phyloP scores from a whole-genome alignment of 768 basidiomycete species.

The Amanita phalloides region DNA sequence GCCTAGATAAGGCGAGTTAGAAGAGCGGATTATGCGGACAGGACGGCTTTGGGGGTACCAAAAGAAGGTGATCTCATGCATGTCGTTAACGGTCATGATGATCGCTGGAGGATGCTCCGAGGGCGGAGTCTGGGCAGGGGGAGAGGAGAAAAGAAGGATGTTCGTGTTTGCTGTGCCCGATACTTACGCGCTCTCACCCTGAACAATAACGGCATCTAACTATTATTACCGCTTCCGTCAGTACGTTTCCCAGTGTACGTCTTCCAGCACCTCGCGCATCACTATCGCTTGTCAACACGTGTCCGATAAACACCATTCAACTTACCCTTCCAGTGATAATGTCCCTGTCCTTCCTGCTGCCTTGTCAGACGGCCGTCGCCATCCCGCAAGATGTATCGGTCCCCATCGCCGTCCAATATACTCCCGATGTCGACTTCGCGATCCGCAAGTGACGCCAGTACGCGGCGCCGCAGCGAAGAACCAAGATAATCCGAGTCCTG shows the following conservation, averaged over 20 bases:
- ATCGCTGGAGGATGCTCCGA: neutral
- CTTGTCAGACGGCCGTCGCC: conserved; percentile 46
- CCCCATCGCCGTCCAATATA: conserved; percentile 27
- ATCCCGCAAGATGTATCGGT: conserved; percentile 52
- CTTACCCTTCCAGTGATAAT: conserved; percentile 72
- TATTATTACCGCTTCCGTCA: conserved; percentile 17
- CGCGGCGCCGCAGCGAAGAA: conserved; percentile 51
- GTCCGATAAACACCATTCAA: conserved; percentile 9
- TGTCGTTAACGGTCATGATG: conserved; percentile 15
- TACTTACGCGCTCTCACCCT: conserved; percentile 1
- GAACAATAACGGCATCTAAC: conserved; percentile 1
- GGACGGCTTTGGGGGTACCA: conserved; percentile 27
- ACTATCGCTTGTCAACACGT: conserved; percentile 26
- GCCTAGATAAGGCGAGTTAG: conserved; percentile 31
- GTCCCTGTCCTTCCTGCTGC: conserved; percentile 54
- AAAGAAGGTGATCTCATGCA: conserved; percentile 41
- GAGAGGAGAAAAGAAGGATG: neutral
- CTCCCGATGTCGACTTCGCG: conserved; percentile 44
- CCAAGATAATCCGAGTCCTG: conserved; percentile 51
- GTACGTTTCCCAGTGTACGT: conserved; percentile 71
- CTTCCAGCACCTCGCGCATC: conserved; percentile 70
- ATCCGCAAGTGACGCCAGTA: conserved; percentile 39
- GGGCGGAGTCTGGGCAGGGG: neutral
- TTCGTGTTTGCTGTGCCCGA: neutral
- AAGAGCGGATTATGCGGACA: neutral